These are phyloP conservation scores for Epichloe sylvatica DNA, from an alignment of 2,329 filamentous ascomycete genomes.

Conservation along the genomic window DNA sequence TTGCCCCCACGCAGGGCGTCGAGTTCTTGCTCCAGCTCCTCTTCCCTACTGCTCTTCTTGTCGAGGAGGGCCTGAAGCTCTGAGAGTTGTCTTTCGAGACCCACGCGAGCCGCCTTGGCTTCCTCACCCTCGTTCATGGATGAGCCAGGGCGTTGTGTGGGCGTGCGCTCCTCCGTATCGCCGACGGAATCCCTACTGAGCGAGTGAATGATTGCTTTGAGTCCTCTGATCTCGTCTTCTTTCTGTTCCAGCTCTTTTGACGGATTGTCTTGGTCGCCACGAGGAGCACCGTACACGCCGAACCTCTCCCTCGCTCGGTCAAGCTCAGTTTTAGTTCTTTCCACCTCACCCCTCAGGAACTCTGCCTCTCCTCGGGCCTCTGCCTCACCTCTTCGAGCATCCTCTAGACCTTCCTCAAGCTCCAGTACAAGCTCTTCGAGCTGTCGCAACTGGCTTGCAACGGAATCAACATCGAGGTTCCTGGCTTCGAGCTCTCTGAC, in stretches of 20 bases:
- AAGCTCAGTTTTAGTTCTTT: conserved; percentile 76
- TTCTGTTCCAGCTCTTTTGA: conserved; percentile 79
- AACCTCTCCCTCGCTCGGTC: conserved; percentile 78
- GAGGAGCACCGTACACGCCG: conserved; percentile 20
- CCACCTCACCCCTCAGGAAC: conserved; percentile 86
- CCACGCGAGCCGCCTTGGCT: conserved; percentile 34
- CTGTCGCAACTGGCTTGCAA: conserved; percentile 84
- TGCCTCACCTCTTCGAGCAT: conserved; percentile 83
- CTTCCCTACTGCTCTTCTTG: conserved; percentile 58
- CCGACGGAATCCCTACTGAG: conserved; percentile 64
- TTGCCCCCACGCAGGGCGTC: conserved; percentile 44
- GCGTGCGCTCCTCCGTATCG: conserved; percentile 21
- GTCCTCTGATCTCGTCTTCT: conserved; percentile 89
- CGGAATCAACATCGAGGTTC: conserved; percentile 78
- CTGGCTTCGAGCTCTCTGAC: conserved; percentile 69
- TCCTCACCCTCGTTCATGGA: conserved; percentile 17
- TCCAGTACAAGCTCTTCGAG: conserved; percentile 93
- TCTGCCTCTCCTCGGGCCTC: conserved; percentile 94
- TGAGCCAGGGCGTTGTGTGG: conserved; percentile 19
- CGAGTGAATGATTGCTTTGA: conserved; percentile 96
- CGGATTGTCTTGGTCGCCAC: conserved; percentile 31
- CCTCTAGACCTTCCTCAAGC: conserved; percentile 89
- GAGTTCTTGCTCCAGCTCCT: conserved; percentile 74
- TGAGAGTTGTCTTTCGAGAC: conserved; percentile 65
- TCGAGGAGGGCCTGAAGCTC: conserved; percentile 64